Evolutionary conservation across 2,329 filamentous ascomycete species (phyloP).

Genomic region (Microdochium trichocladiopsis): DNA sequence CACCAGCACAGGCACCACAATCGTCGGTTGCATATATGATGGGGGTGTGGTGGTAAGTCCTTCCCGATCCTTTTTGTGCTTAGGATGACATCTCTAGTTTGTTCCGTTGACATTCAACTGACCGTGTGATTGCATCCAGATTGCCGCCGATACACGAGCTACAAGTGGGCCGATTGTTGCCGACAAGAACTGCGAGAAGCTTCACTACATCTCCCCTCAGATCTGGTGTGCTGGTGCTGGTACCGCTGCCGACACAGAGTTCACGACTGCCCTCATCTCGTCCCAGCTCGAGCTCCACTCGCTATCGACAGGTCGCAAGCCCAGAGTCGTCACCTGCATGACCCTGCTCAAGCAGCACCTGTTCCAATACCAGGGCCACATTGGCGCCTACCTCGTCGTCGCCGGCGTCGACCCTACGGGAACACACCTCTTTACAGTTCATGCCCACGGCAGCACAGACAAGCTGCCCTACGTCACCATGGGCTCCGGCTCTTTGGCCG

Average conservation of each 20-base stretch:
- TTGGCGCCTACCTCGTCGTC: slow-evolving; percentile 95
- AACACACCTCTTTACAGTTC: slow-evolving; percentile 92
- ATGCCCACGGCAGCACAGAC: slow-evolving; percentile 96
- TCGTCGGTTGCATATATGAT: slow-evolving; percentile 94
- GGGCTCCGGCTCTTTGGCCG: slow-evolving; percentile 91
- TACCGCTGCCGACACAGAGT: slow-evolving; percentile 97
- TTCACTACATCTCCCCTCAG: slow-evolving; percentile 96
- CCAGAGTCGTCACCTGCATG: slow-evolving; percentile 98
- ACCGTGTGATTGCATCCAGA: slow-evolving; percentile 42
- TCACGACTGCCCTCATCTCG: slow-evolving; percentile 96
- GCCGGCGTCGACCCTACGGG: slow-evolving; percentile 95
- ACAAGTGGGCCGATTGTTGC: slow-evolving; percentile 97
- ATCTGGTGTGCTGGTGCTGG: slow-evolving; percentile 99
- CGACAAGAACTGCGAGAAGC: slow-evolving; percentile 99
- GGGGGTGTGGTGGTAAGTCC: slow-evolving; percentile 82
- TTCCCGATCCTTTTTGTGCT: background rate
- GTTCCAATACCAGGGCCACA: slow-evolving; percentile 96
- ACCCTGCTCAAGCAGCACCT: slow-evolving; percentile 99
- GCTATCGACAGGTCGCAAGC: slow-evolving; percentile 91
- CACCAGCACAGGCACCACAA: slow-evolving; percentile 97
- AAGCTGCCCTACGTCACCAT: slow-evolving; percentile 99
- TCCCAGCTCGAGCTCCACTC: slow-evolving; percentile 97
- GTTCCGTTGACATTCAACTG: too few species aligned
- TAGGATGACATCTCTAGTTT: too few species aligned
- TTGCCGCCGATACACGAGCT: slow-evolving; percentile 95